Conservation (phyloP, 179 eudicot genomes). For the Vitellaria paradoxa region DNA sequence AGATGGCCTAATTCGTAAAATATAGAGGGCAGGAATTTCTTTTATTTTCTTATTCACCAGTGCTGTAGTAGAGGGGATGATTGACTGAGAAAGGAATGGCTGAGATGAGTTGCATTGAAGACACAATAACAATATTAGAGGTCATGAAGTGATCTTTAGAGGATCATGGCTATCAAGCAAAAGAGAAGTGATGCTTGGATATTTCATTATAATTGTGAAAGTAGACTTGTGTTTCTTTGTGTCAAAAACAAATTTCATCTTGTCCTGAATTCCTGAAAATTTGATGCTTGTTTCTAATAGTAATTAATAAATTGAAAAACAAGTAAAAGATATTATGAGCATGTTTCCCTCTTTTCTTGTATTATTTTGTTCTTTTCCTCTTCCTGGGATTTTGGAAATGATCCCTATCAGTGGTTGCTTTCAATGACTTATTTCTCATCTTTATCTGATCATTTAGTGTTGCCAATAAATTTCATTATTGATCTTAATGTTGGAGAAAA, state of each 20-base stretch:
- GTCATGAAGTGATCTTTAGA: neutral
- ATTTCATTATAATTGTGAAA: neutral
- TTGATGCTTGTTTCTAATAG: neutral
- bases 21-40: constrained; percentile 3
- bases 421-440: neutral
- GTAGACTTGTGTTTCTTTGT: neutral
- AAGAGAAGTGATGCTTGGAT: neutral
- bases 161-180: neutral
- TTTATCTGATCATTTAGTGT: neutral
- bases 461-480: neutral
- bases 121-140: neutral
- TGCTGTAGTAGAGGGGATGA: neutral
- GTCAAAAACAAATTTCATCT: neutral
- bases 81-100: neutral
- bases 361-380: neutral
- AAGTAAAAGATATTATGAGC: neutral
- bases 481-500: constrained; percentile 15
- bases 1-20: neutral
- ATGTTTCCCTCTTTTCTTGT: constrained; percentile 1
- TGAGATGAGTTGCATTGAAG: neutral
- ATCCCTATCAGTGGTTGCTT: neutral
- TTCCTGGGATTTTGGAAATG: neutral
- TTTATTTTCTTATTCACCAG: neutral
- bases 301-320: neutral
- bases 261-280: neutral